Conservation (phyloP, 208 protist genomes). For the Balamuthia mandrillaris region DNA sequence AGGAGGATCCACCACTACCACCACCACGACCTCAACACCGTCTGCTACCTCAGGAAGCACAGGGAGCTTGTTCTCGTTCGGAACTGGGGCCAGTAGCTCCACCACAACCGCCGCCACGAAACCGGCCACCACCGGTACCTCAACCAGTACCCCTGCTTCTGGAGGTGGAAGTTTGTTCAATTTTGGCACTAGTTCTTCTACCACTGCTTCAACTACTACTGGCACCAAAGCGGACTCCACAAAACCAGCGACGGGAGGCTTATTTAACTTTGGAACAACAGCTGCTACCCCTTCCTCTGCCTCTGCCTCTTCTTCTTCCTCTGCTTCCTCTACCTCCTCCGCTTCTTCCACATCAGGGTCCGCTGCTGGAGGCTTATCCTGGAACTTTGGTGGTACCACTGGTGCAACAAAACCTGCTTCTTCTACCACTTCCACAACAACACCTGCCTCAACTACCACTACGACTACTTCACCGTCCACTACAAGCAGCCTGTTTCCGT, state of each 20-base stretch:
- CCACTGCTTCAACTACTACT: background rate
- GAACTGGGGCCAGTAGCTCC: background rate
- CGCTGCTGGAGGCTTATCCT: too few relatives aligned
- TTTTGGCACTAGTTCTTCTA: background rate
- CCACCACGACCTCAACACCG: background rate
- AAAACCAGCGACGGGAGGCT: too few relatives aligned
- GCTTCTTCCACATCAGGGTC: too few relatives aligned
- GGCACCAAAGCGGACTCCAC: too few relatives aligned
- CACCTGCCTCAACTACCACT: background rate
- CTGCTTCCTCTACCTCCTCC: too few relatives aligned
- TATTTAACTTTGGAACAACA: too few relatives aligned
- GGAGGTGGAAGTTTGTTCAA: background rate
- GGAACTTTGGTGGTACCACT: too few relatives aligned
- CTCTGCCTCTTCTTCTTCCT: too few relatives aligned
- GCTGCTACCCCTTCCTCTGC: too few relatives aligned
- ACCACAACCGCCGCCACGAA: background rate
- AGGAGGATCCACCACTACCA: background rate
- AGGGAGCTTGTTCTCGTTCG: background rate
- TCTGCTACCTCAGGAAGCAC: background rate
- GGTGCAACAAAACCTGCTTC: too few relatives aligned
- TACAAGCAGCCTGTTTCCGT: background rate
- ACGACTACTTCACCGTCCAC: background rate
- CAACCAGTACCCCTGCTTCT: background rate
- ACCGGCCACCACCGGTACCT: background rate
- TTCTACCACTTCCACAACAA: background rate